Conservation (phyloP, 805 yeast species). For the Hanseniaspora lachancei region DNA sequence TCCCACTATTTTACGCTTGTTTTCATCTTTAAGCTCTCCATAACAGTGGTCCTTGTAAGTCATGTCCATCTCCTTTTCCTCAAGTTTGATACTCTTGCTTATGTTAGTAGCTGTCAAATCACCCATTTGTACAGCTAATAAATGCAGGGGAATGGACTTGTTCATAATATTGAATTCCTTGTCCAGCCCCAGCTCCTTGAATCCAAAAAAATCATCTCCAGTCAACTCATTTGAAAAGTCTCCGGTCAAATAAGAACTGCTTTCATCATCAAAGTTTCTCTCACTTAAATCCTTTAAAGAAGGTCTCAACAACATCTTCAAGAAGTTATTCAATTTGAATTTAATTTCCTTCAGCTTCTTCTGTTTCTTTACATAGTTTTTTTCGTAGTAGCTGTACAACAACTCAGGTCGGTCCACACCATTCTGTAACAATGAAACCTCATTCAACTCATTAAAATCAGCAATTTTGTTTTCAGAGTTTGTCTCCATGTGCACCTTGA, state of each 20-base stretch:
- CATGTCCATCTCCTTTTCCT: constrained; percentile 52
- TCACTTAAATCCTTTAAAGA: constrained; percentile 59
- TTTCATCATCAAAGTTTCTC: constrained; percentile 69
- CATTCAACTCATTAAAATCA: constrained; percentile 36
- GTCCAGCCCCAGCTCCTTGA: constrained; percentile 83
- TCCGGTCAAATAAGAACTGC: constrained; percentile 89
- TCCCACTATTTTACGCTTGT: constrained; percentile 35
- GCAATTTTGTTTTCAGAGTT: constrained; percentile 27
- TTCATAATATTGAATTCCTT: constrained; percentile 78
- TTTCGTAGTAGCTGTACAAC: constrained; percentile 58
- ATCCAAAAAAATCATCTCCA: constrained; percentile 97
- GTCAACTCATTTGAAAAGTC: constrained; percentile 76
- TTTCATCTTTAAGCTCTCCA: constrained; percentile 31
- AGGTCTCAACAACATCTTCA: constrained; percentile 76
- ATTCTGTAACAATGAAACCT: constrained; percentile 62
- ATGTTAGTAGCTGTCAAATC: constrained; percentile 55
- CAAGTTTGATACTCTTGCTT: constrained; percentile 37
- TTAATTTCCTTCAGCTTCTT: constrained; percentile 57
- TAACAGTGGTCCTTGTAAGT: constrained; percentile 40
- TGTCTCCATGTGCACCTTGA: constrained; percentile 61
- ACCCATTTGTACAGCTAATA: constrained; percentile 44
- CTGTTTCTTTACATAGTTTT: constrained; percentile 56
- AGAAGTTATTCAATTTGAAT: constrained; percentile 49
- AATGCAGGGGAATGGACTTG: constrained; percentile 76
- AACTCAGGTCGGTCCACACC: constrained; percentile 74